Evolutionary conservation across 2,329 filamentous ascomycete genomes (phyloP).

Genomic region (Mariannaea elegans): DNA sequence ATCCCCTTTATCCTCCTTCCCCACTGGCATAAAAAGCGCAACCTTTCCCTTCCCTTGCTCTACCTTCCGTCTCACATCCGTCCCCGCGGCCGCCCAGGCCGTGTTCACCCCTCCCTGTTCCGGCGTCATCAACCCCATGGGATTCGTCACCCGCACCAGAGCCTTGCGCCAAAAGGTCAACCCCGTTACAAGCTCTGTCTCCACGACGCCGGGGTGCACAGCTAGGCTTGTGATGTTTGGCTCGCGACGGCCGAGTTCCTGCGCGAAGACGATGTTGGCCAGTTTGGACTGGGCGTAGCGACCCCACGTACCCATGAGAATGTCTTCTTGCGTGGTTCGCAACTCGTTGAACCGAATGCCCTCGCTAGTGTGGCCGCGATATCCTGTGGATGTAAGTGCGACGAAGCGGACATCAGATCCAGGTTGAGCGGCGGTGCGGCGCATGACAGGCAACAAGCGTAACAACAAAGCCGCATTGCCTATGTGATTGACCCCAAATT

Average conservation of each 20-base stretch:
- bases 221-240: slow-evolving; percentile 54
- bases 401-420: slow-evolving; percentile 35
- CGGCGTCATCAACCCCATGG: slow-evolving; percentile 31
- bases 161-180: slow-evolving; percentile 36
- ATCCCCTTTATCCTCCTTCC: slow-evolving; percentile 30
- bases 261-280: slow-evolving; percentile 57
- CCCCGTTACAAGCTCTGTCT: slow-evolving; percentile 40
- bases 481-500: slow-evolving; percentile 49
- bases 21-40: slow-evolving; percentile 43
- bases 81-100: slow-evolving; percentile 43
- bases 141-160: slow-evolving; percentile 37
- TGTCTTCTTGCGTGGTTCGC: slow-evolving; percentile 35
- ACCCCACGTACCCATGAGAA: slow-evolving; percentile 48
- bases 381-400: slow-evolving; percentile 41
- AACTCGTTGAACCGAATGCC: slow-evolving; percentile 43
- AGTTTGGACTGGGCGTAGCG: slow-evolving; percentile 62
- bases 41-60: slow-evolving; percentile 22
- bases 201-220: slow-evolving; percentile 57
- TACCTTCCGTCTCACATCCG: slow-evolving; percentile 27
- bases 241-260: slow-evolving; percentile 54
- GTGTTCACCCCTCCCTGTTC: slow-evolving; percentile 44
- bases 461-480: slow-evolving; percentile 45
- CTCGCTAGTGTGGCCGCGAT: slow-evolving; percentile 34
- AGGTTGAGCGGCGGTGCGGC: slow-evolving; percentile 25
- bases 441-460: slow-evolving; percentile 43